Conservation (phyloP, 2,329 filamentous ascomycete genomes). For the Neonectria magnoliae region DNA sequence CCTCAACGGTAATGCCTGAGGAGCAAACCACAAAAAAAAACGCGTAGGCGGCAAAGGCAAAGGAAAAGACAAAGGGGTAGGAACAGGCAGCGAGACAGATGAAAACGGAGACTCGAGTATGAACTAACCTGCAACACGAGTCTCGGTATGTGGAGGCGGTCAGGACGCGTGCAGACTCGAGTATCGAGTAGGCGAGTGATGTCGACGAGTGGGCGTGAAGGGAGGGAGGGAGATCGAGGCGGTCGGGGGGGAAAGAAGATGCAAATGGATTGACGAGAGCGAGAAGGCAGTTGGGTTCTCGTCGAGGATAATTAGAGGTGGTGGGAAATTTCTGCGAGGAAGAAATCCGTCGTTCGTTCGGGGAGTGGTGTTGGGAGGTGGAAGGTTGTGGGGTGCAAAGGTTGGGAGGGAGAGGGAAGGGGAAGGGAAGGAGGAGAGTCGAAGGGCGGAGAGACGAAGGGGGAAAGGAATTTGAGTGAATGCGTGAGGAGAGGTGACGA, state of each 20-base stretch:
- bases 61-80: background rate
- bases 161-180: conserved; percentile 36
- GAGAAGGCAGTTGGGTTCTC: conserved; percentile 10
- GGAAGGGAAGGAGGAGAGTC: conserved; percentile 32
- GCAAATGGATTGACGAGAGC: conserved; percentile 2
- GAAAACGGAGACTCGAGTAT: background rate
- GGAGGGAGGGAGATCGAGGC: conserved; percentile 3
- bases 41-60: conserved; percentile 2
- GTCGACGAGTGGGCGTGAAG: conserved; percentile 10
- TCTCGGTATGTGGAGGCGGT: conserved; percentile 37
- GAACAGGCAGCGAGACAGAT: background rate
- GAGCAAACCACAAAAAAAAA: conserved; percentile 15
- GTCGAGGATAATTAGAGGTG: conserved; percentile 8
- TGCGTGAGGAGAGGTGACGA: background rate
- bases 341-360: conserved; percentile 12
- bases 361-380: conserved; percentile 24
- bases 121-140: conserved; percentile 38
- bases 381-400: conserved; percentile 32
- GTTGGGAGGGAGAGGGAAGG: conserved; percentile 27
- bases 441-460: conserved; percentile 32
- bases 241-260: conserved; percentile 16
- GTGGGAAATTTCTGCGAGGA: conserved; percentile 2
- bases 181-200: conserved; percentile 24
- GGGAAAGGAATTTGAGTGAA: conserved; percentile 38
- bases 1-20: conserved; percentile 21